Evolutionary conservation across 805 yeast species (phyloP).

Genomic region (Phaffomyces antillensis): DNA sequence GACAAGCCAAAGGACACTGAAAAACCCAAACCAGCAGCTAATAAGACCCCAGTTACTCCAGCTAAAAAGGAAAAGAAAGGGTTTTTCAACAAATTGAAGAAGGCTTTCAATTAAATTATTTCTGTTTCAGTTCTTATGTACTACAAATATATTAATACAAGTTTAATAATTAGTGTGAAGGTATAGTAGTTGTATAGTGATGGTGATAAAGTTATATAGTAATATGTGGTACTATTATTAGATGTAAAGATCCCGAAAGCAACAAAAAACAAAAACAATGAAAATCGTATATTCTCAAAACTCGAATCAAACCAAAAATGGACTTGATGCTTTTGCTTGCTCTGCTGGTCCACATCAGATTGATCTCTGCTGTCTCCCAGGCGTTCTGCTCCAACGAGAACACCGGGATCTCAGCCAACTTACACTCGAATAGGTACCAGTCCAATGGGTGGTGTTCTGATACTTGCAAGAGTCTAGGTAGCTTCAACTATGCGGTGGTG

Average conservation of each 20-base stretch:
- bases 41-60: slow-evolving; percentile 2
- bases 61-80: slow-evolving; percentile 19
- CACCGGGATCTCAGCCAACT: slow-evolving; percentile 26
- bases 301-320: no score
- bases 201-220: no score
- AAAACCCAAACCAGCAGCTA: slow-evolving; percentile 2
- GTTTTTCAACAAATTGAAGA: slow-evolving; percentile 18
- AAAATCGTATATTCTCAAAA: no score
- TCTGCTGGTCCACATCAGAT: neutral
- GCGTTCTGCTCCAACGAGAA: slow-evolving; percentile 32
- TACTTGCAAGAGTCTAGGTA: slow-evolving; percentile 32
- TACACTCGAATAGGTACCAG: slow-evolving; percentile 21
- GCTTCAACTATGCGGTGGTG: slow-evolving; percentile 42
- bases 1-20: neutral
- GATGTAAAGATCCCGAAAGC: no score
- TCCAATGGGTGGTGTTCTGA: slow-evolving; percentile 47
- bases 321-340: no score
- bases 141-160: neutral
- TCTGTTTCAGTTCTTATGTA: neutral
- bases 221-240: no score
- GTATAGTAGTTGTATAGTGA: neutral
- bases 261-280: no score
- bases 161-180: neutral
- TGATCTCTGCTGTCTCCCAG: neutral
- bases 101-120: slow-evolving; percentile 9